Evolutionary conservation across 2,329 filamentous ascomycete genomes (phyloP).

Genomic region (Sclerotinia subarctica): DNA sequence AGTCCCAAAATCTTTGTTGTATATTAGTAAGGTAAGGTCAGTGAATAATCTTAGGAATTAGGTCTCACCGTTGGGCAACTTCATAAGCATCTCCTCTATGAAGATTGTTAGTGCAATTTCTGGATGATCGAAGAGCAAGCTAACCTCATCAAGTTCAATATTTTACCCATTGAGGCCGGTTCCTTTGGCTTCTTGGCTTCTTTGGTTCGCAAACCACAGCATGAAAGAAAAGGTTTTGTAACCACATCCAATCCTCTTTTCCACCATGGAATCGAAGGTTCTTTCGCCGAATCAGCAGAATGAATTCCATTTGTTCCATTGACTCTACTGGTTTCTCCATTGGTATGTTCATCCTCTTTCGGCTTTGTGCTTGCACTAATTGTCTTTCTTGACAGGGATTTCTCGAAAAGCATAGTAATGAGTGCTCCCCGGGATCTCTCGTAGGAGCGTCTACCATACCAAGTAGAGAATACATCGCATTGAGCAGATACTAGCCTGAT

Average conservation of each 20-base stretch:
- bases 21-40: neutral
- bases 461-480: slow-evolving; percentile 65
- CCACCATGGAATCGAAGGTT: slow-evolving; percentile 17
- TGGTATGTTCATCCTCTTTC: slow-evolving; percentile 20
- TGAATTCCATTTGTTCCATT: slow-evolving; percentile 18
- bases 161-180: slow-evolving; percentile 82
- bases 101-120: slow-evolving; percentile 11
- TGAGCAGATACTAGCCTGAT: slow-evolving; percentile 62
- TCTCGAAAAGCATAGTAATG: slow-evolving; percentile 81
- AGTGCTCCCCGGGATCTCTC: slow-evolving; percentile 82
- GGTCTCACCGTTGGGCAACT: slow-evolving; percentile 57
- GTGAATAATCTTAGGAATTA: neutral
- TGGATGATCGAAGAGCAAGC: neutral
- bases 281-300: slow-evolving; percentile 22
- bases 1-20: slow-evolving; percentile 71
- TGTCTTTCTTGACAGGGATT: slow-evolving; percentile 43
- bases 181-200: slow-evolving; percentile 43
- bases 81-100: slow-evolving; percentile 66
- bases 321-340: slow-evolving; percentile 23
- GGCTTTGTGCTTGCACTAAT: slow-evolving; percentile 35
- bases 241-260: slow-evolving; percentile 25
- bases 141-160: slow-evolving; percentile 79
- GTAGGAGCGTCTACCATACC: slow-evolving; percentile 82
- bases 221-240: slow-evolving; percentile 31
- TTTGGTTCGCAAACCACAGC: slow-evolving; percentile 32